Percentiles rank a stretch among this genome's conserved stretches.
These are phyloP conservation scores for Chalciporus piperatus DNA, from an alignment of 768 basidiomycete genomes.

Conservation along the genomic window DNA sequence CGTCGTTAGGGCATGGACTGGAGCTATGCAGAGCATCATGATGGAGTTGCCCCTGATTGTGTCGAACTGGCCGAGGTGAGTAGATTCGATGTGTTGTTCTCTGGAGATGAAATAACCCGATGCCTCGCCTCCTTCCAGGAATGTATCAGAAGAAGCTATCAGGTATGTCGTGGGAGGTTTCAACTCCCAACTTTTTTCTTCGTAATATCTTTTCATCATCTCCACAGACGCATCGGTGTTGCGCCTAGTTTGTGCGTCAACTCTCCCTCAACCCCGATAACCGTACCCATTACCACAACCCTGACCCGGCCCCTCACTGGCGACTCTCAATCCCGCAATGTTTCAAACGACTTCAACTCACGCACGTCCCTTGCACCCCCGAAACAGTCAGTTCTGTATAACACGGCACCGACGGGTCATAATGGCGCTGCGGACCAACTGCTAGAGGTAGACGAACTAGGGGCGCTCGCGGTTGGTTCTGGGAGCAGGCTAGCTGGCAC, in stretches of 20 bases:
- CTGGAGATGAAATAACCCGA: not conserved
- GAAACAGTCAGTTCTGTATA: constrained; percentile 26
- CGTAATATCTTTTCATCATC: not conserved
- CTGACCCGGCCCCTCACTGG: constrained; percentile 19
- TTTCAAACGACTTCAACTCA: constrained; percentile 2
- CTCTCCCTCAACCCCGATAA: constrained; percentile 21
- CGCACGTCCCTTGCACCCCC: constrained; percentile 12
- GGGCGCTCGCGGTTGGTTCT: constrained; percentile 13
- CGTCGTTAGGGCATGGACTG: constrained; percentile 74
- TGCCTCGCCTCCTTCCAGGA: constrained; percentile 37
- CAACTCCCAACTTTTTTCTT: not conserved
- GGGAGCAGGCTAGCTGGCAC: constrained; percentile 15
- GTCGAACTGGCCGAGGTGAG: constrained; percentile 84
- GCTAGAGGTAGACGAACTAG: constrained; percentile 20
- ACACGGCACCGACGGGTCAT: constrained; percentile 26
- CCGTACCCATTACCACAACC: constrained; percentile 28
- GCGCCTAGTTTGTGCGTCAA: constrained; percentile 40
- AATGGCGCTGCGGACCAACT: constrained; percentile 16
- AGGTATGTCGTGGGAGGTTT: constrained; percentile 28
- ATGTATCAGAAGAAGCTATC: constrained; percentile 70
- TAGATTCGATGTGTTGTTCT: constrained; percentile 2
- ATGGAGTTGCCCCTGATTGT: constrained; percentile 79
- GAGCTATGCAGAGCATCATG: constrained; percentile 57
- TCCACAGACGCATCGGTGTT: constrained; percentile 45
- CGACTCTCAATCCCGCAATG: constrained; percentile 17